Evolutionary conservation across 169 alveolate genomes (phyloP).

Genomic region (Plasmodium ovale): DNA sequence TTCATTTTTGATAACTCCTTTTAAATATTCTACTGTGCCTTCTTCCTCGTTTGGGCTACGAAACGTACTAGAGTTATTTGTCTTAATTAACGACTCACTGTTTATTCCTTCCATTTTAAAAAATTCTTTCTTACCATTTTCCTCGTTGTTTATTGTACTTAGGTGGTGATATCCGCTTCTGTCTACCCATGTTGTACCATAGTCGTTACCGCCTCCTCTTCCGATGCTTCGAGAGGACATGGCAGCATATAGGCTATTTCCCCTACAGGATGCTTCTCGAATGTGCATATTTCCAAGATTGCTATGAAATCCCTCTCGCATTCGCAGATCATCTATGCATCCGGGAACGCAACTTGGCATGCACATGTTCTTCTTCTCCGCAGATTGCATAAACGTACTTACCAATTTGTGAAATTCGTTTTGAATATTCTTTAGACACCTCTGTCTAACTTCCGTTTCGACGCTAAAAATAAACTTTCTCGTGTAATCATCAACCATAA

Average conservation of each 20-base stretch:
- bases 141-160: neutral
- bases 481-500: slow-evolving; percentile 71
- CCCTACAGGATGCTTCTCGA: neutral
- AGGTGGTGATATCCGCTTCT: neutral
- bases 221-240: neutral
- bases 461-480: slow-evolving; percentile 55
- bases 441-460: slow-evolving; percentile 52
- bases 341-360: neutral
- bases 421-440: slow-evolving; percentile 62
- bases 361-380: slow-evolving; percentile 13
- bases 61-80: slow-evolving; percentile 16
- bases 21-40: slow-evolving; percentile 36
- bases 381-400: slow-evolving; percentile 29
- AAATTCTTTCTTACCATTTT: slow-evolving; percentile 11
- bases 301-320: neutral
- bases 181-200: neutral
- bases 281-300: neutral
- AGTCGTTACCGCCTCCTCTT: neutral
- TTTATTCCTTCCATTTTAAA: slow-evolving; percentile 16
- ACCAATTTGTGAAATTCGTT: slow-evolving; percentile 60
- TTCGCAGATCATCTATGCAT: neutral
- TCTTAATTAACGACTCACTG: slow-evolving; percentile 14
- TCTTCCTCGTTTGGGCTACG: slow-evolving; percentile 17
- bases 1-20: slow-evolving; percentile 34
- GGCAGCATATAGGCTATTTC: slow-evolving; percentile 6